Conservation (phyloP, 1,284 basidiomycete genomes). For the Stygiomarasmius scandens region DNA sequence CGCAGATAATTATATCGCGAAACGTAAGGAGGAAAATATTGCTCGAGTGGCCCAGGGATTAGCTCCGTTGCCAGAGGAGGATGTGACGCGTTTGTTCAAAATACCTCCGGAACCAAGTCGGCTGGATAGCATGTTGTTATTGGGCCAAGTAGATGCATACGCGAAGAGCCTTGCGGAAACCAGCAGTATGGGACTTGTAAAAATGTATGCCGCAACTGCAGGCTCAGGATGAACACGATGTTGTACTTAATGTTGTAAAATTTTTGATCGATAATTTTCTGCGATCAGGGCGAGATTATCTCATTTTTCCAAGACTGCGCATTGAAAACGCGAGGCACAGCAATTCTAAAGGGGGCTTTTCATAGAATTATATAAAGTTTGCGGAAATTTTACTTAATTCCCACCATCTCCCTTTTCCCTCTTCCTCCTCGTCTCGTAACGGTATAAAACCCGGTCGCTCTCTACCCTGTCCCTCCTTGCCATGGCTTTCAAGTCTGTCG, state of each 20-base stretch:
- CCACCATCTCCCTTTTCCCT: not conserved
- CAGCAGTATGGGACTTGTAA: slow-evolving; percentile 70
- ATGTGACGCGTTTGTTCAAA: slow-evolving; percentile 82
- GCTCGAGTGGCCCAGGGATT: slow-evolving; percentile 83
- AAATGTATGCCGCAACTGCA: slow-evolving; percentile 72
- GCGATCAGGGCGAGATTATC: slow-evolving; percentile 1
- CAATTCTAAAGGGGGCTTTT: not conserved
- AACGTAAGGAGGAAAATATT: slow-evolving; percentile 90
- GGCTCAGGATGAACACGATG: slow-evolving; percentile 26
- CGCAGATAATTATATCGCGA: slow-evolving; percentile 80
- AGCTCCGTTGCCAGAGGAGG: slow-evolving; percentile 85
- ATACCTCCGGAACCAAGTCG: slow-evolving; percentile 89
- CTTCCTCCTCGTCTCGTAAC: slow-evolving; percentile 1
- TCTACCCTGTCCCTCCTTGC: slow-evolving; percentile 22
- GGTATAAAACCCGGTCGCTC: slow-evolving; percentile 12
- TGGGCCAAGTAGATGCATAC: slow-evolving; percentile 88
- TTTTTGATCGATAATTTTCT: not conserved
- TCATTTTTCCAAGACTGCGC: too few relatives aligned
- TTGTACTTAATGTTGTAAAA: slow-evolving; percentile 4
- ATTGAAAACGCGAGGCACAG: too few relatives aligned
- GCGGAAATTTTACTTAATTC: not conserved
- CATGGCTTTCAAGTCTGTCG: slow-evolving; percentile 52
- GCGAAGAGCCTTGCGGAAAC: slow-evolving; percentile 76
- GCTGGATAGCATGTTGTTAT: slow-evolving; percentile 83
- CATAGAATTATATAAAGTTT: not conserved